A percentile compares a stretch with the other conserved stretches of the same genome.
Conservation (phyloP, 2,329 filamentous ascomycete species). For the Pseudocercospora fijiensis region DNA sequence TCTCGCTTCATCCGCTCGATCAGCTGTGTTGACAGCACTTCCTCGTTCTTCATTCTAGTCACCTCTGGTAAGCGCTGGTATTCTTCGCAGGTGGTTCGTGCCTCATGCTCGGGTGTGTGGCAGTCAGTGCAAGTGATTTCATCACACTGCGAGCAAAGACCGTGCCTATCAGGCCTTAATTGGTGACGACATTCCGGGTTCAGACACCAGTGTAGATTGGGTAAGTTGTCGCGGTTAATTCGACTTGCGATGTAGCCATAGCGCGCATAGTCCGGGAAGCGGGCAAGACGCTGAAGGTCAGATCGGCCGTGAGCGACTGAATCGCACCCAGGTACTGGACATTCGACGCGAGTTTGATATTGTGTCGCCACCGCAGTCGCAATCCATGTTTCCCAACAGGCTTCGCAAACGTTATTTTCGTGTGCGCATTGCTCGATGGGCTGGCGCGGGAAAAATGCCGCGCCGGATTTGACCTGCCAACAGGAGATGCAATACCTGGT, state of each 20-base stretch:
- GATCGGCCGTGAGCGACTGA: neutral
- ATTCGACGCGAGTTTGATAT: conserved; percentile 1
- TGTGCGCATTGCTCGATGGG: neutral
- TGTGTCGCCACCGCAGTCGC: neutral
- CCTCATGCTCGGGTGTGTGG: neutral
- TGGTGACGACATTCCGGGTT: neutral
- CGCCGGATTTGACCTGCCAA: neutral
- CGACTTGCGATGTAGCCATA: neutral
- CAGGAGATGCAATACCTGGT: conserved; percentile 1
- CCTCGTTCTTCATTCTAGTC: neutral
- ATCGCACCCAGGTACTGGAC: neutral
- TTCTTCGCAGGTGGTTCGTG: neutral
- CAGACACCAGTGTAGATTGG: neutral
- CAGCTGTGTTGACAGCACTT: neutral
- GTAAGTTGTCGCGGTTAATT: neutral
- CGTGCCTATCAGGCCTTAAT: neutral
- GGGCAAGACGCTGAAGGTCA: neutral
- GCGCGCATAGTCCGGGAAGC: neutral
- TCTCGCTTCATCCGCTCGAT: neutral
- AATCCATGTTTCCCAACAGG: conserved; percentile 1
- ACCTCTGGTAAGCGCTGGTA: neutral
- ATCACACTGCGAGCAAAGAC: neutral
- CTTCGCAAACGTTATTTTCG: neutral
- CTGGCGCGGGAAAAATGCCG: neutral
- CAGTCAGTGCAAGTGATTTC: conserved; percentile 1